Evolutionary conservation across 176 grass and related monocot species (phyloP).

Genomic region (Eragrostis nindensis): DNA sequence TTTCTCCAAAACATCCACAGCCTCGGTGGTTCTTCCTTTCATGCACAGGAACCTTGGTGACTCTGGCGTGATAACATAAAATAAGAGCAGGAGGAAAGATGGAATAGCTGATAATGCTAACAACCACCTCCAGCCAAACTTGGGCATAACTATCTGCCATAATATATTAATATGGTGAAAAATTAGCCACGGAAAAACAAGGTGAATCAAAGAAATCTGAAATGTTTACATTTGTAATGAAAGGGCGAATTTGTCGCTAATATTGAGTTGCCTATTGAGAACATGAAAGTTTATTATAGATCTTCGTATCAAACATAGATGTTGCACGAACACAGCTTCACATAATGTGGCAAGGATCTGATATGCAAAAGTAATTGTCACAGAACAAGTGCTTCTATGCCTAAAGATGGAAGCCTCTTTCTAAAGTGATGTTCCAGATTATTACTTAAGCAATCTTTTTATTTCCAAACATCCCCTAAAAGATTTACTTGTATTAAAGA

Average conservation of each 20-base stretch:
- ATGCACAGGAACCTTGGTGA: constrained; percentile 92
- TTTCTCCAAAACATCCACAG: constrained; percentile 68
- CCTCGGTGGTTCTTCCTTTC: constrained; percentile 66
- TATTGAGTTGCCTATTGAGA: constrained; percentile 27
- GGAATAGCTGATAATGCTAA: constrained; percentile 76
- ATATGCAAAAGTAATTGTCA: neutral
- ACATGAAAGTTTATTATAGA: neutral
- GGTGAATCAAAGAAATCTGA: constrained; percentile 21
- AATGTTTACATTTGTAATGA: neutral
- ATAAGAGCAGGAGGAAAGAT: constrained; percentile 81
- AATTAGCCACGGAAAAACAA: constrained; percentile 44
- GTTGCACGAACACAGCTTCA: neutral
- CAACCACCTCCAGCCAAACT: constrained; percentile 93
- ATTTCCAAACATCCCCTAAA: neutral
- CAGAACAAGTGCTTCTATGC: neutral
- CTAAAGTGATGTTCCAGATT: constrained; percentile 13
- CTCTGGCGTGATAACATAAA: constrained; percentile 81
- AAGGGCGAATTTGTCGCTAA: constrained; percentile 4
- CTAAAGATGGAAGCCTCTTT: neutral
- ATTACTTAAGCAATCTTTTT: constrained; percentile 14
- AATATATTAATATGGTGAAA: constrained; percentile 33
- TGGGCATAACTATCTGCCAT: constrained; percentile 83
- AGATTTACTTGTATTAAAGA: neutral
- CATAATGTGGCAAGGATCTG: neutral
- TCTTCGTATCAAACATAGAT: neutral